phyloP scores from a whole-genome alignment of 257 asterid genomes.

The Primulina eburnea region DNA sequence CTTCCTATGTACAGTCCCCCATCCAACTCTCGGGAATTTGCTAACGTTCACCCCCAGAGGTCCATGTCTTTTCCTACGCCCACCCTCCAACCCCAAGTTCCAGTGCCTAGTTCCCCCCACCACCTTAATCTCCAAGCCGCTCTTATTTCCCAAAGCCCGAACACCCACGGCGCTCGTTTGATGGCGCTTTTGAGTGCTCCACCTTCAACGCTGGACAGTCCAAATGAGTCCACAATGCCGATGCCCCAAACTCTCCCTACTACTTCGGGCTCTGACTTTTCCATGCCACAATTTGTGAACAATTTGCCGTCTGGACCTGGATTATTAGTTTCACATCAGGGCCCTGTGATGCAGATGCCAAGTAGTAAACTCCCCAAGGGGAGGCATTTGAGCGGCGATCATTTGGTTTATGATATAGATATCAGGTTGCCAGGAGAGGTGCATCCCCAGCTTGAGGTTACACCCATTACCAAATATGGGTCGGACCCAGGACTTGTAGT shows the following conservation, averaged over 20 bases:
- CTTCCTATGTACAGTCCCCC: constrained; percentile 34
- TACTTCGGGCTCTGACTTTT: constrained; percentile 58
- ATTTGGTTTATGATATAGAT: constrained; percentile 65
- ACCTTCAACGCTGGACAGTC: constrained; percentile 39
- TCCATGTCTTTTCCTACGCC: constrained; percentile 77
- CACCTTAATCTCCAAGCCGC: constrained; percentile 43
- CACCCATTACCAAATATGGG: constrained; percentile 90
- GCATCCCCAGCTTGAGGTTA: constrained; percentile 99
- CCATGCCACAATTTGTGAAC: constrained; percentile 33
- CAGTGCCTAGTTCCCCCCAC: constrained; percentile 28
- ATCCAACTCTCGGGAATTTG: constrained; percentile 37
- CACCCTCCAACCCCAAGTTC: constrained; percentile 40
- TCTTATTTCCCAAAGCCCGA: constrained; percentile 40
- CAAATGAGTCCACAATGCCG: constrained; percentile 42
- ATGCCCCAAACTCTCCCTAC: constrained; percentile 51
- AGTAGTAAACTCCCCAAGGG: constrained; percentile 95
- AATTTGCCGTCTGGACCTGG: constrained; percentile 40
- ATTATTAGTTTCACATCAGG: constrained; percentile 44
- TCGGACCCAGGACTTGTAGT: constrained; percentile 94
- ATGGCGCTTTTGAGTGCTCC: constrained; percentile 96
- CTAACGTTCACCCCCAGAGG: constrained; percentile 66
- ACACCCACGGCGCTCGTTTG: constrained; percentile 65
- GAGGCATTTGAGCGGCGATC: constrained; percentile 72
- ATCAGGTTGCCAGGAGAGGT: constrained; percentile 81
- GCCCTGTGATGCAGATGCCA: constrained; percentile 68